These are phyloP conservation scores for Blastocystis hominis DNA, from an alignment of 352 stramenopile species.

Conservation along the genomic window DNA sequence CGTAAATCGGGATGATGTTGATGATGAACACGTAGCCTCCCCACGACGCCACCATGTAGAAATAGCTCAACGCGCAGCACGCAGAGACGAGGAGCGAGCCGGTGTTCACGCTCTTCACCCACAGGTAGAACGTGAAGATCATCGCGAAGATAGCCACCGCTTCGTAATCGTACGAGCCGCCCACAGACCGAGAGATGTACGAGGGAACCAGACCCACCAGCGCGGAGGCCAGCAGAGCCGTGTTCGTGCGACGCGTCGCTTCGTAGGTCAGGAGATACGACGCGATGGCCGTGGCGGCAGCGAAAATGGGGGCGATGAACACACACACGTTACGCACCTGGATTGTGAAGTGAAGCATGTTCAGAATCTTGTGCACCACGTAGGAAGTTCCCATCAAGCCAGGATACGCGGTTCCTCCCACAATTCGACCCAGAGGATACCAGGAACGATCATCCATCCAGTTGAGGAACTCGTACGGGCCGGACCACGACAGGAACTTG, in stretches of 20 bases:
- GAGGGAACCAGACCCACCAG: conserved; percentile 90
- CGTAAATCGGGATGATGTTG: conserved; percentile 94
- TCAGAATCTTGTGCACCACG: conserved; percentile 76
- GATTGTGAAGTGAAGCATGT: conserved; percentile 79
- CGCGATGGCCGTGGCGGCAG: conserved; percentile 74
- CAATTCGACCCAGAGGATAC: conserved; percentile 81
- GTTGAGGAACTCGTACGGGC: conserved; percentile 86
- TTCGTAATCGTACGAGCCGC: conserved; percentile 95
- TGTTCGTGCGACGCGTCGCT: conserved; percentile 75
- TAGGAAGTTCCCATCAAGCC: conserved; percentile 79
- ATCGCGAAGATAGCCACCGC: conserved; percentile 90
- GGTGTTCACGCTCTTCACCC: conserved; percentile 70
- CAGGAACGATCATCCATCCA: conserved; percentile 86
- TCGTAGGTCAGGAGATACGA: conserved; percentile 80
- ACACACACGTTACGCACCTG: conserved; percentile 78
- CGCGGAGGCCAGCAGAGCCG: conserved; percentile 76
- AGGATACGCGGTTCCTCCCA: conserved; percentile 83
- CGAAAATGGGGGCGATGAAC: conserved; percentile 79
- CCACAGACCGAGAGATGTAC: conserved; percentile 87
- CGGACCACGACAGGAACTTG: conserved; percentile 83
- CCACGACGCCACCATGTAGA: conserved; percentile 91
- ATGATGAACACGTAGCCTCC: conserved; percentile 96
- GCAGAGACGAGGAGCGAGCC: conserved; percentile 62
- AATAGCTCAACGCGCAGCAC: conserved; percentile 79
- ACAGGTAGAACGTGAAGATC: conserved; percentile 91